Evolutionary conservation across 192 early-diverging fungal genomes (phyloP).

Genomic region (Coemansia umbellata): DNA sequence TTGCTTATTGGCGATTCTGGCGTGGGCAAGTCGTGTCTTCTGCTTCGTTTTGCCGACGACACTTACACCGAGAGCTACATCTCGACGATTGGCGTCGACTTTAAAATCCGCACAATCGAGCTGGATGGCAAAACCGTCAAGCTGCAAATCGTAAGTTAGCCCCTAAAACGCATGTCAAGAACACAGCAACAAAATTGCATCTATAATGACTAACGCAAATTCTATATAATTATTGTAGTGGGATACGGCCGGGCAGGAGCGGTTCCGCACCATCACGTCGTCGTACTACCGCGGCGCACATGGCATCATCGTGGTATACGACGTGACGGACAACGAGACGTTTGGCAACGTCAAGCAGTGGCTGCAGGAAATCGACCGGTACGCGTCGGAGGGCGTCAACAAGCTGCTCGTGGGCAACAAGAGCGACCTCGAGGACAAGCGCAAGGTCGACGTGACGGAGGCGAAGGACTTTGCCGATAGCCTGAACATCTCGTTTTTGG

Average conservation of each 20-base stretch:
- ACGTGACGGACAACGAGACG: conserved; percentile 93
- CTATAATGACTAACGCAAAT: too few relatives aligned
- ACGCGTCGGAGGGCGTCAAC: conserved; percentile 96
- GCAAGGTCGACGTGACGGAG: conserved; percentile 74
- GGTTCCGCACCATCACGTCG: conserved; percentile 98
- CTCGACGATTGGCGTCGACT: conserved; percentile 98
- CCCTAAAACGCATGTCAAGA: too few relatives aligned
- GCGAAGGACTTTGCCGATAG: conserved; percentile 87
- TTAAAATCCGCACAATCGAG: conserved; percentile 99
- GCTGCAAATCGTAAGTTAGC: conserved; percentile 96
- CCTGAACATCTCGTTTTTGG: conserved; percentile 89
- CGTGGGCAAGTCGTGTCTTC: conserved; percentile 95
- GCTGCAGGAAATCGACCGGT: conserved; percentile 98
- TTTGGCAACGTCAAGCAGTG: conserved; percentile 97
- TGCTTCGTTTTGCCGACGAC: conserved; percentile 97
- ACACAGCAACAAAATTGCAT: too few relatives aligned
- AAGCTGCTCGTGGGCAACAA: conserved; percentile 99
- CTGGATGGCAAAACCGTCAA: conserved; percentile 98
- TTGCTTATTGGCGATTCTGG: conserved; percentile 97
- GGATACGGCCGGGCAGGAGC: conserved; percentile 98
- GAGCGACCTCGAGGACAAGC: conserved; percentile 91
- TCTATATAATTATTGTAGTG: too few relatives aligned
- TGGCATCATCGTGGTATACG: conserved; percentile 98
- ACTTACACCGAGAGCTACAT: conserved; percentile 99
- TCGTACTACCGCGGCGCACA: conserved; percentile 97